Conservation (phyloP, 805 yeast genomes). For the Wickerhamiella siamensis region DNA sequence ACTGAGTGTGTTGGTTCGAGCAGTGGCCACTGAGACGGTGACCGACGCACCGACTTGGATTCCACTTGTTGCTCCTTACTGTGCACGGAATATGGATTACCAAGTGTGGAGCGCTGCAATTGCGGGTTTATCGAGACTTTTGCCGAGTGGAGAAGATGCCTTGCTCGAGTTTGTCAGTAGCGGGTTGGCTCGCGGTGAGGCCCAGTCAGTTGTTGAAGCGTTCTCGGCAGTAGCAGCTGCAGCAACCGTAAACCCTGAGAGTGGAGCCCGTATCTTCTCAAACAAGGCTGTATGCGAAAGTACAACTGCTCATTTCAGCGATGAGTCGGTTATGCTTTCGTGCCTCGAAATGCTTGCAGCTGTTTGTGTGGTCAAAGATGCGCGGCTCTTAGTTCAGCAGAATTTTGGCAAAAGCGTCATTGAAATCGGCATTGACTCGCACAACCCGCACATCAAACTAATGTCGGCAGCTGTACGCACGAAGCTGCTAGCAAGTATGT, state of each 20-base stretch:
- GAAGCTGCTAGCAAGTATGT: conserved; percentile 21
- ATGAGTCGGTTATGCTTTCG: conserved; percentile 15
- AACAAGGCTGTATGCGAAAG: conserved; percentile 12
- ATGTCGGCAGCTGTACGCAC: conserved; percentile 25
- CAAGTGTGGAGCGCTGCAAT: conserved; percentile 5
- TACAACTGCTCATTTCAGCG: conserved; percentile 7
- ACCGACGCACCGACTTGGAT: conserved; percentile 1
- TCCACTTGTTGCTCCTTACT: conserved; percentile 5
- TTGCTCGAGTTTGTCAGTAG: conserved; percentile 4
- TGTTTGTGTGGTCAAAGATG: conserved; percentile 22
- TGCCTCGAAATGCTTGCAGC: conserved; percentile 24
- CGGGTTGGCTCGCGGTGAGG: neutral
- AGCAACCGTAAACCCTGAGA: conserved; percentile 19
- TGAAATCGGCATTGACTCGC: conserved; percentile 13
- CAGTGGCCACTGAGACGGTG: neutral
- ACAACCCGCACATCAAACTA: conserved; percentile 15
- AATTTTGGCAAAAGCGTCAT: conserved; percentile 15
- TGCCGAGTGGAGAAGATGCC: conserved; percentile 1
- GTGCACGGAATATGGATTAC: conserved; percentile 1
- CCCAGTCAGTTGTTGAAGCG: conserved; percentile 9
- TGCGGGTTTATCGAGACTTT: conserved; percentile 2
- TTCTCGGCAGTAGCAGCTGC: conserved; percentile 19
- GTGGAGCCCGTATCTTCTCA: conserved; percentile 19
- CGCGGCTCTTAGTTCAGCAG: conserved; percentile 19
- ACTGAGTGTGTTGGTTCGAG: conserved; percentile 7